Conservation (phyloP, 2,329 filamentous ascomycete genomes). For the Dactylellina drechsleri region DNA sequence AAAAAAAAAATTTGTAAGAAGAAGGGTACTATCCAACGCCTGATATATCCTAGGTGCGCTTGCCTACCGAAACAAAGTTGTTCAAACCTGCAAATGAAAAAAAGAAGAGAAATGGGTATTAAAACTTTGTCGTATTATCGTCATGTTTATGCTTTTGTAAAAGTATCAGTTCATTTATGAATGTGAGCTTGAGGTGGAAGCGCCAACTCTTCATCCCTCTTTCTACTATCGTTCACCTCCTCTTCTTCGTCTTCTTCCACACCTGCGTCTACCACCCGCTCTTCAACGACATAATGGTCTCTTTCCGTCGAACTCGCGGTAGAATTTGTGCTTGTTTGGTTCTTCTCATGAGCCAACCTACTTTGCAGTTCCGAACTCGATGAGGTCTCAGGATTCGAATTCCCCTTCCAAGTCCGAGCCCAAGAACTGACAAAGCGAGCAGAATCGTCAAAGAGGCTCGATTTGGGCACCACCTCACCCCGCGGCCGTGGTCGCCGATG, state of each 20-base stretch:
- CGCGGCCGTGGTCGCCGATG: not conserved
- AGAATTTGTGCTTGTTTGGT: not conserved
- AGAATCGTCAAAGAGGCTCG: constrained; percentile 14
- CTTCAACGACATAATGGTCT: constrained; percentile 8
- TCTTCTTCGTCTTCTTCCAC: not conserved
- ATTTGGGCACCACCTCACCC: not conserved
- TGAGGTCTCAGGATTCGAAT: not conserved
- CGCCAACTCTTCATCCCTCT: not conserved
- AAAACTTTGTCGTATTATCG: too few species aligned
- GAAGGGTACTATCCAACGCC: too few species aligned
- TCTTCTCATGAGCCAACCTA: not conserved
- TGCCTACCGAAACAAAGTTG: too few species aligned
- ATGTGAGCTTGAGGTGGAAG: constrained; percentile 3
- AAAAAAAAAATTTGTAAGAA: too few species aligned
- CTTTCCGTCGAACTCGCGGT: constrained; percentile 3
- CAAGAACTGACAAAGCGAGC: constrained; percentile 14
- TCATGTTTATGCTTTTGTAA: too few species aligned
- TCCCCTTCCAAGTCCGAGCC: constrained; percentile 3
- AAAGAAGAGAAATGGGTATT: too few species aligned
- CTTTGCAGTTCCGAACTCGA: not conserved
- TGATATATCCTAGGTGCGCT: too few species aligned
- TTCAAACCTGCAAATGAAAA: too few species aligned
- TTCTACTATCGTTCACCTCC: not conserved
- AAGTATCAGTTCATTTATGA: not conserved
- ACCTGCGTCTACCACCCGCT: constrained; percentile 1